Base-by-base conservation (phyloP, 2,329 filamentous ascomycete genomes). In the Rosellinia necatrix region DNA sequence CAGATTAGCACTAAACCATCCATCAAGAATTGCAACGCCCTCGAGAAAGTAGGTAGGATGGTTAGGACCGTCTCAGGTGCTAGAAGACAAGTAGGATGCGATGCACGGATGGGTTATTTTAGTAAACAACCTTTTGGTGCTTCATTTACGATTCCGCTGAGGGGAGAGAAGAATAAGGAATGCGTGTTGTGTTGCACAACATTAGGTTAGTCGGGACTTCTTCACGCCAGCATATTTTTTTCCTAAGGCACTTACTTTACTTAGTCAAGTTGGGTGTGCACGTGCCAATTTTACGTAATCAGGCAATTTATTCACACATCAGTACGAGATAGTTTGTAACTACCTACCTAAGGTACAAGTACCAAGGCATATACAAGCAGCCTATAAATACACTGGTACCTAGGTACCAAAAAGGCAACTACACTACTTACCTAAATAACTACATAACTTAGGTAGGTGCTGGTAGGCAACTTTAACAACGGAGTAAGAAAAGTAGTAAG, bases 1-100 rank as follows among this genome's bases (percentile, higher is more conserved):
- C 37, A 56, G 49, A 51, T 58, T 56, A 56, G 53, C 56, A 59
- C 27, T 41, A 55, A 52, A 40, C 42, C 55, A 49, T 53, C 44
- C 58, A 54, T 61, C 47, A 32, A 53, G 10, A 34, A 49, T 37
- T 41, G 46, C 41, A 52, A 60, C 42, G 46, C 44, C 42, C 40
- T 35, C 21, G 43, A 52, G 48, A 32, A 59, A 50, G 34, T 38
- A 38, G 24, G 38, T 38, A 22, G 9, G 19, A 48, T 52, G 47
- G 15, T 49, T 49, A 34, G 34, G 12, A 51, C 29, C 40, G 47
- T 30, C 25, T 43, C 44, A 41, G 25, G 24, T 40, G 42, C 50
- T 35, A 35, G 37, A 37, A 41, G 40, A 47, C 22, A 37, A 35
- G 40, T 30, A 43, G 19, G 51, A 43, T 52, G 34, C 53, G 35